Evolutionary conservation across 345 rosid genomes (phyloP), one percentile per base, ranked within the genome.

Genomic region (Citrus medica): DNA sequence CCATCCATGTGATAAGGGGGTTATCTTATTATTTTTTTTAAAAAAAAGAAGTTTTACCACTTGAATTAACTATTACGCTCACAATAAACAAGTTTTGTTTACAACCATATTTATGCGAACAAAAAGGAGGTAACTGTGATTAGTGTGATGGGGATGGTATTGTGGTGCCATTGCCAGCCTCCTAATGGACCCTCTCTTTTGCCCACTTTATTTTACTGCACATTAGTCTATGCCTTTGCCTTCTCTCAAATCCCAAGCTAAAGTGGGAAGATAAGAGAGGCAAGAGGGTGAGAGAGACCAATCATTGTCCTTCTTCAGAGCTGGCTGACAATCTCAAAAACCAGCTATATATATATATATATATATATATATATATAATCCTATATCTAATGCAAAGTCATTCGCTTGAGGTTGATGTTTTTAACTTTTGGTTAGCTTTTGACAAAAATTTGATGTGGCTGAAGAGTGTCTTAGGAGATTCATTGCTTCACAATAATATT

Each of bases 281-380:
- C 30, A 61, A 62, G 56, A 32, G 59, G 46, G 62, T 65, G 82
- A 75, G 73, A 75, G 82, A 27, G 82, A 84, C 82, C 78, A 68
- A 79, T 77, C 78, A 66, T 59, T 82, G 63, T 32, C 77, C 65
- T 71, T 64, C 71, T 28, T 48, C 13, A 75, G 62, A 73, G 79
- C 79, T 61, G 71, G 78, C 78, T 65, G 6, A 7, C 59, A 28
- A 8, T 51, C 62, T 76, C 30, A 32, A 46, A 46, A 13, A 46
- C 51, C 51, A 46, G 51, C 17, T 1, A 32, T 32, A 32, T 42
- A 9, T 42, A 42, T 40, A 9, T 42, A 46, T 42, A 42, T 42
- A 37, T 37, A 4, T 32, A 32, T 42, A 9, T 42, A 42, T 40
- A 9, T 42, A 46, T 42, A 42, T 42, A 37, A 4, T 61, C 32